Evolutionary conservation across 192 early-diverging fungal genomes (phyloP).

Genomic region (Haplosporangium gracile): DNA sequence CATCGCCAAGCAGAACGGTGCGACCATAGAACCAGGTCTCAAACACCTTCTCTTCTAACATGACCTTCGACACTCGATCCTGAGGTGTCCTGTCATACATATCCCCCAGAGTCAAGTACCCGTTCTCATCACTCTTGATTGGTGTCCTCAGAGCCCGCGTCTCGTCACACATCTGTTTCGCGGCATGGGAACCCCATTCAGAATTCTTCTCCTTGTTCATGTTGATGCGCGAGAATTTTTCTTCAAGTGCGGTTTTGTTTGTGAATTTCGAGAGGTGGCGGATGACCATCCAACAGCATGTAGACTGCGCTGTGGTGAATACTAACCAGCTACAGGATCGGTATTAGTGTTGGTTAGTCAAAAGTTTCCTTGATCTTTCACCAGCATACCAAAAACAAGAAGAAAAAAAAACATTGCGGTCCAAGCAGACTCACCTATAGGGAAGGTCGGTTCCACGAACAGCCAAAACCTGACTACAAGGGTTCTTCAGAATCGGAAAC

Average conservation of each 20-base stretch:
- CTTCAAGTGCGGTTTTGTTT: background rate
- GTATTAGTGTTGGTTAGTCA: background rate
- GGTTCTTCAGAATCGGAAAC: conserved; percentile 6
- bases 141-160: background rate
- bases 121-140: background rate
- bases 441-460: background rate
- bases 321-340: conserved; percentile 7
- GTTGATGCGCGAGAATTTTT: background rate
- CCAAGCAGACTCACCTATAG: background rate
- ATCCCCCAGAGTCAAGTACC: background rate
- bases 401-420: background rate
- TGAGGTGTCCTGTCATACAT: background rate
- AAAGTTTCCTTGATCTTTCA: background rate
- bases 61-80: background rate
- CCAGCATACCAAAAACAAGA: background rate
- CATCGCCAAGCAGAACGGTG: background rate
- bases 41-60: conserved; percentile 4
- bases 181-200: conserved; percentile 21
- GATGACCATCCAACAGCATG: conserved; percentile 30
- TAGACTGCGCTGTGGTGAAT: conserved; percentile 8
- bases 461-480: background rate
- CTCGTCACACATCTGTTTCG: conserved; percentile 3
- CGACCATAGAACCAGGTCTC: conserved; percentile 13
- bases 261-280: background rate
- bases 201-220: conserved; percentile 4